Base-by-base conservation (phyloP, 352 stramenopile species). In the Pythium aristosporum region DNA sequence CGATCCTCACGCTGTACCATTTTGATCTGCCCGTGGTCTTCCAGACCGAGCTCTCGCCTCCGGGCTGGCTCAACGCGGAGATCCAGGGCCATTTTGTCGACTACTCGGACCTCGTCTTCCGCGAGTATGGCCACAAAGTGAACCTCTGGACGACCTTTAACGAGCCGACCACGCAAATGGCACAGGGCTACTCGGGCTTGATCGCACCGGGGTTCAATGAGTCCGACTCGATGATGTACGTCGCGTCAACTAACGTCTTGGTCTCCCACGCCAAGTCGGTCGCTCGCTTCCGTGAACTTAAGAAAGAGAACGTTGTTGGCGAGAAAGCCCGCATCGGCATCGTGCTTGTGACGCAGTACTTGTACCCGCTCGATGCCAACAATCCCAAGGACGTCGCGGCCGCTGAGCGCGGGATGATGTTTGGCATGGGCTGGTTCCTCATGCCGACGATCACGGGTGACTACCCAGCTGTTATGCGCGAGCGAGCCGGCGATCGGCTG, bases 81-180 rank as follows among this genome's bases (percentile, higher is more conserved):
- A 50, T 50, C 3, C 2, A 9, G n/a, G 68, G 69, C 36, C 75
- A 91, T 57, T 97, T 97, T 68, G 75, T 79, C 12, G 68, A 94
- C 41, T 99, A 98, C 73, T 88, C 92, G 1, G 63, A 80, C 42
- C 74, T 98, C 30, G 94, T 89, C 53, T 99, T 98, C 71, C 61
- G 76, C n/a, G 79, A 88, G 44, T 98, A 96, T 74, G 96, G 95
- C 51, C 65, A 82, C 61, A 89, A 96, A 49, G 90, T 99, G 11
- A 88, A 96, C 65, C 88, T 85, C 61, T 99, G 96, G 96, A 85
- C 97, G n/a, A 99, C 96, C 6, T 92, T 99, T 61, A 98, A 98
- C 67, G 96, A 99, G 73, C 79, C 92, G 10, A 92, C 0, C 56
- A 74, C 7, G 65, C 69, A 34, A n/a, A n/a, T n/a, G n/a, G 36